phyloP scores from a whole-genome alignment of 1,284 basidiomycete species.

The Peniophora sp. region DNA sequence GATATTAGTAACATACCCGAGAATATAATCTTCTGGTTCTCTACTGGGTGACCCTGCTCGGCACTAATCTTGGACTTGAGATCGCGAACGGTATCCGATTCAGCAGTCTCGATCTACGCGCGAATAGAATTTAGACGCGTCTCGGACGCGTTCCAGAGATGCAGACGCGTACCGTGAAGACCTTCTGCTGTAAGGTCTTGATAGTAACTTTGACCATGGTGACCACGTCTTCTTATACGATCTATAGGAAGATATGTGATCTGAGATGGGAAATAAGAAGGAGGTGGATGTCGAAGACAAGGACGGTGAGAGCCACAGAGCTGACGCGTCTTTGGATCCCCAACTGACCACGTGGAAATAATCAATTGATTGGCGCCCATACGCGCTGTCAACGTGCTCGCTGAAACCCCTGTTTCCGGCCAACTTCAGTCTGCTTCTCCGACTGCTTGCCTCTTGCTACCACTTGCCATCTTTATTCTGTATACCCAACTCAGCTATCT shows the following conservation, averaged over 20 bases:
- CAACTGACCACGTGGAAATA: too few relatives aligned
- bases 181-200: conserved; percentile 90
- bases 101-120: conserved; percentile 74
- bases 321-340: background rate
- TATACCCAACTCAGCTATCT: too few relatives aligned
- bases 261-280: background rate
- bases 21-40: conserved; percentile 91
- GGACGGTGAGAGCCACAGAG: background rate
- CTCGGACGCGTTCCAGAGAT: background rate
- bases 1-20: conserved; percentile 48
- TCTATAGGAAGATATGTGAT: background rate
- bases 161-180: conserved; percentile 49
- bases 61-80: conserved; percentile 85
- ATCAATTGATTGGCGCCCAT: too few relatives aligned
- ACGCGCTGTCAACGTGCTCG: too few relatives aligned
- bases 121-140: background rate
- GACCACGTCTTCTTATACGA: background rate
- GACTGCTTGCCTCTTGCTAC: too few relatives aligned
- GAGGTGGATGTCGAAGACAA: background rate
- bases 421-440: too few relatives aligned
- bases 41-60: conserved; percentile 67
- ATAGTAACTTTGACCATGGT: conserved; percentile 80
- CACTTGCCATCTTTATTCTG: too few relatives aligned
- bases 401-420: too few relatives aligned
- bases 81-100: conserved; percentile 64